Evolutionary conservation across 768 basidiomycete genomes (phyloP).

Genomic region (Infundibulicybe gibba): DNA sequence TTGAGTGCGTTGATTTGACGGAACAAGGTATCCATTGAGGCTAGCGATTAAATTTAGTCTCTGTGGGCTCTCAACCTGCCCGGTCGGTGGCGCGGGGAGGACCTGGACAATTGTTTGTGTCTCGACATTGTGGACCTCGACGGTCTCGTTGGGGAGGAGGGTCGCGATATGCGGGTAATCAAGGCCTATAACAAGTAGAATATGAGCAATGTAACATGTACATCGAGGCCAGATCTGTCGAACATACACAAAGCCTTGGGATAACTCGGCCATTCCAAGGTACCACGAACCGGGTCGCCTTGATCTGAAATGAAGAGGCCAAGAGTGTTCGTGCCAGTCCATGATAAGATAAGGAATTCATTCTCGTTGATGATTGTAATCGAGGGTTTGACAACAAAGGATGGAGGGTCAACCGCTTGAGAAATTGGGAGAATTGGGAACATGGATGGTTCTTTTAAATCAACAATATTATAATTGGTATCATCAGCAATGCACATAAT

Average conservation of each 20-base stretch:
- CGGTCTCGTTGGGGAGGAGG: constrained; percentile 71
- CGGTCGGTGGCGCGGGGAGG: constrained; percentile 42
- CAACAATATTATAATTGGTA: constrained; percentile 72
- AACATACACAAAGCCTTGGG: constrained; percentile 72
- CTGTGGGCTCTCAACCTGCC: constrained; percentile 15
- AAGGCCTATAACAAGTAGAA: constrained; percentile 42
- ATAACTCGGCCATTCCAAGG: constrained; percentile 81
- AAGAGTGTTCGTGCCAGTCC: constrained; percentile 76
- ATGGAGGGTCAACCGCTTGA: constrained; percentile 48
- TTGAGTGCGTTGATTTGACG: constrained; percentile 43
- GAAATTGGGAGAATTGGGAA: constrained; percentile 77
- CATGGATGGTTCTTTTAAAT: constrained; percentile 68
- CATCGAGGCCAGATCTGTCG: neutral
- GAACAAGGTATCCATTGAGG: constrained; percentile 43
- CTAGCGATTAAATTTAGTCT: constrained; percentile 35
- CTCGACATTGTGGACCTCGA: constrained; percentile 81
- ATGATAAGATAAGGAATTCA: constrained; percentile 86
- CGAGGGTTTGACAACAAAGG: constrained; percentile 52
- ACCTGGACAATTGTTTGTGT: constrained; percentile 71
- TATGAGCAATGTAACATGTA: neutral
- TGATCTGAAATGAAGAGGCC: constrained; percentile 83
- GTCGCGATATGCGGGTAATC: constrained; percentile 82
- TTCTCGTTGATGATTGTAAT: constrained; percentile 72
- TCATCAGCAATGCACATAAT: constrained; percentile 74
- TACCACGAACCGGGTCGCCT: constrained; percentile 89